Conservation (phyloP, 2,329 filamentous ascomycete genomes). For the Xylaria sp. region DNA sequence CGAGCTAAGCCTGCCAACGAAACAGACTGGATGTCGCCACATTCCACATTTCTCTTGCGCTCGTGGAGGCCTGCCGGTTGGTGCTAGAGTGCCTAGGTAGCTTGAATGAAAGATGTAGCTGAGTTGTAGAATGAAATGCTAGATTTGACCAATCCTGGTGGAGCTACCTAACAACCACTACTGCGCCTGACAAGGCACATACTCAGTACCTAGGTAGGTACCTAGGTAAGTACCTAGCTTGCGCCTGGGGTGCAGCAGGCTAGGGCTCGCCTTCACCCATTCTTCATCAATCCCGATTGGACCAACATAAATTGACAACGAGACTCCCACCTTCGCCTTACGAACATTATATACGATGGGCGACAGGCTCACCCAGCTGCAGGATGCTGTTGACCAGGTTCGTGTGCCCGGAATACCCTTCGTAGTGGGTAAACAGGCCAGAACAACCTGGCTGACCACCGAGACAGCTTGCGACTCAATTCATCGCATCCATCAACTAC, state of each 20-base stretch:
- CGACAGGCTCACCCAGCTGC: conserved; percentile 80
- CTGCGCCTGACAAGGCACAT: too few species aligned
- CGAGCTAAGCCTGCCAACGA: conserved; percentile 9
- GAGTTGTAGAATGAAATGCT: too few species aligned
- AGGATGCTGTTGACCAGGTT: conserved; percentile 85
- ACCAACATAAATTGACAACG: background rate
- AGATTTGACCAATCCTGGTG: background rate
- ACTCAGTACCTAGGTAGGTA: too few species aligned
- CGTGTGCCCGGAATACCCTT: conserved; percentile 18
- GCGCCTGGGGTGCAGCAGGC: too few species aligned
- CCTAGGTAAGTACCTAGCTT: too few species aligned
- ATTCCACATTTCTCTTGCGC: conserved; percentile 26
- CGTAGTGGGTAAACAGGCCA: background rate
- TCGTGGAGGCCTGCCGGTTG: background rate
- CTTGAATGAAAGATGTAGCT: background rate
- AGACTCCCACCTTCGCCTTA: background rate
- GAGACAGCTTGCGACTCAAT: conserved; percentile 68
- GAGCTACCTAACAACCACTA: too few species aligned
- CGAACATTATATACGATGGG: conserved; percentile 56
- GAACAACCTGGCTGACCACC: conserved; percentile 20
- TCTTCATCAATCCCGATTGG: too few species aligned
- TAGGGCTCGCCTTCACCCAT: too few species aligned
- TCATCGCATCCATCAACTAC: conserved; percentile 70
- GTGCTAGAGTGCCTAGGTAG: background rate
- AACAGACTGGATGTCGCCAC: conserved; percentile 18